Percentiles rank a stretch among this genome's conserved stretches.
phyloP scores from a whole-genome alignment of 176 grass and related monocot genomes.

The Aechmea fasciata region DNA sequence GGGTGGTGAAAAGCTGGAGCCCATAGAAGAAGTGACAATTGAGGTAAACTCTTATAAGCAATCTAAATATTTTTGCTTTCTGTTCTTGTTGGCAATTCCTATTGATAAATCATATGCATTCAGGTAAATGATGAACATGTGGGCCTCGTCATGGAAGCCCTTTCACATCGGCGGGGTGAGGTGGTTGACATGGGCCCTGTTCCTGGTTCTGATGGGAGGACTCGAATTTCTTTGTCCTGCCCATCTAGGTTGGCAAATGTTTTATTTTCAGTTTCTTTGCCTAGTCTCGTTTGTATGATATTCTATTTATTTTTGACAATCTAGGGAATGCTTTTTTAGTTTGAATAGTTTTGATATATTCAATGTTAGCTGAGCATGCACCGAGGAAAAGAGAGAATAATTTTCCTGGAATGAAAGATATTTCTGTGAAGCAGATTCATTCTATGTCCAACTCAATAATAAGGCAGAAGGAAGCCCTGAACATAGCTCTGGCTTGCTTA shows the following conservation, averaged over 20 bases:
- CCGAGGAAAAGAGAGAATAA: too few relatives aligned
- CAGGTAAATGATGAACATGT: conserved; percentile 97
- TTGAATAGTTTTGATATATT: background rate
- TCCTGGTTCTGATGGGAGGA: conserved; percentile 64
- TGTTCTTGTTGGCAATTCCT: conserved; percentile 18
- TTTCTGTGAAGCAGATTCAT: too few relatives aligned
- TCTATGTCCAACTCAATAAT: too few relatives aligned
- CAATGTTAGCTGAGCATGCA: too few relatives aligned
- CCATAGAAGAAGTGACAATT: conserved; percentile 98
- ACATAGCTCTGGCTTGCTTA: background rate
- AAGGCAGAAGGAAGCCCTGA: too few relatives aligned
- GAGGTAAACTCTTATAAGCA: conserved; percentile 46
- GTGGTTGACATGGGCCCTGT: conserved; percentile 95
- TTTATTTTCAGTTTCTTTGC: conserved; percentile 6
- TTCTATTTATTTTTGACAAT: background rate
- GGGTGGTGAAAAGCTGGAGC: conserved; percentile 57
- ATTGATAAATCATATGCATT: conserved; percentile 25
- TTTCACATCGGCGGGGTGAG: conserved; percentile 82
- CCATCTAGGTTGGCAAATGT: conserved; percentile 65
- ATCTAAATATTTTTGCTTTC: conserved; percentile 19
- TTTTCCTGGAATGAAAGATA: too few relatives aligned
- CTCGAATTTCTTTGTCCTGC: conserved; percentile 76
- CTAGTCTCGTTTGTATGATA: conserved; percentile 3
- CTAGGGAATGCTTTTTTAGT: background rate
- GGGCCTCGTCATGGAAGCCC: conserved; percentile 83